Conservation (phyloP, 306 rosid species). For the Begonia peltatifolia region DNA sequence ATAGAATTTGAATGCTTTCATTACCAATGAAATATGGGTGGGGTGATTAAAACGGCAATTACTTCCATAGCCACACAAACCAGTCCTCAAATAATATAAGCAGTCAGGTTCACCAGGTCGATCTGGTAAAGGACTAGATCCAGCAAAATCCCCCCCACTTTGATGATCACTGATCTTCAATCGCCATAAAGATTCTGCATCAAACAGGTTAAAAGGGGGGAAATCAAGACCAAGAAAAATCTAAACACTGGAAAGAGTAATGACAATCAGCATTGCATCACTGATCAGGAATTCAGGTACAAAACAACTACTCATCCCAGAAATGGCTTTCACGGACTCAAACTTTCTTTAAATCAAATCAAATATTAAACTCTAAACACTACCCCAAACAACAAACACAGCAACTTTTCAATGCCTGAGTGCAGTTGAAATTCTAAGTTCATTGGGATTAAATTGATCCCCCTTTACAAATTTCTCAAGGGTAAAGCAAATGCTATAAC, state of each 20-base stretch:
- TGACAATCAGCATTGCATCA: too few species aligned
- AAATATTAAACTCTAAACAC: too few species aligned
- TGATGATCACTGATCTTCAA: slow-evolving; percentile 55
- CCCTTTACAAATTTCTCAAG: too few species aligned
- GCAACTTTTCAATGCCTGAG: not conserved
- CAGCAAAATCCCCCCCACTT: slow-evolving; percentile 45
- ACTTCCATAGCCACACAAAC: slow-evolving; percentile 75
- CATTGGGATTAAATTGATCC: not conserved
- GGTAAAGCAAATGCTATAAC: not conserved
- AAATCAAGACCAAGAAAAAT: not conserved
- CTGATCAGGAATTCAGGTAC: too few species aligned
- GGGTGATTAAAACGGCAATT: slow-evolving; percentile 88
- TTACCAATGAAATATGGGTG: slow-evolving; percentile 49
- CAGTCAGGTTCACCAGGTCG: slow-evolving; percentile 91
- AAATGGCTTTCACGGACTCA: too few species aligned
- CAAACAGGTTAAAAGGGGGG: not conserved
- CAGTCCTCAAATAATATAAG: slow-evolving; percentile 74
- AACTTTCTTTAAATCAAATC: too few species aligned
- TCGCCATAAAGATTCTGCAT: slow-evolving; percentile 43
- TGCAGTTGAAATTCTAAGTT: not conserved
- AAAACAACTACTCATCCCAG: too few species aligned
- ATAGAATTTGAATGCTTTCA: not conserved
- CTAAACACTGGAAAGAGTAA: too few species aligned
- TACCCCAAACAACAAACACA: too few species aligned
- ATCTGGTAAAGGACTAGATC: slow-evolving; percentile 53